Evolutionary conservation across 1,284 basidiomycete species (phyloP).

Genomic region (Microbotryum saponariae): DNA sequence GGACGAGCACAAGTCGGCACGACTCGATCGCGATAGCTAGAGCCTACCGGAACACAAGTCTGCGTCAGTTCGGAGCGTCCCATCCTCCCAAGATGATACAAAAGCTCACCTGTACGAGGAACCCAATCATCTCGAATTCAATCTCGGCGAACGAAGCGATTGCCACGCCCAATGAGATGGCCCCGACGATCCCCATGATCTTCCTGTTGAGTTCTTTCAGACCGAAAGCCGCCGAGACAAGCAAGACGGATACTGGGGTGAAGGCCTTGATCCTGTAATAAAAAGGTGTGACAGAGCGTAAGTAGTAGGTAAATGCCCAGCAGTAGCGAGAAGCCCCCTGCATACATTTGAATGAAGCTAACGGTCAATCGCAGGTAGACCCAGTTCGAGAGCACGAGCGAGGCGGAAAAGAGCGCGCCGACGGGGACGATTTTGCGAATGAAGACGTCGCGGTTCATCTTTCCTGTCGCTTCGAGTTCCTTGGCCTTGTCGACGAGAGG

Average conservation of each 20-base stretch:
- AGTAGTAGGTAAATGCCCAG: conserved; percentile 6
- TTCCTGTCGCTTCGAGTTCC: conserved; percentile 64
- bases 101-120: conserved; percentile 48
- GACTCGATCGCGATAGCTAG: conserved; percentile 61
- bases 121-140: conserved; percentile 75
- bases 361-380: conserved; percentile 88
- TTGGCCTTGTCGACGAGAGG: conserved; percentile 78
- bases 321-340: conserved; percentile 42
- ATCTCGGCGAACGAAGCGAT: conserved; percentile 63
- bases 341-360: conserved; percentile 96
- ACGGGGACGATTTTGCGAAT: conserved; percentile 85
- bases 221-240: conserved; percentile 85
- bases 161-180: conserved; percentile 27
- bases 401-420: conserved; percentile 82
- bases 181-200: conserved; percentile 18
- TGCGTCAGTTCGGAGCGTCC: too few species aligned
- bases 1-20: conserved; percentile 89
- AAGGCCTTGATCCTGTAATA: conserved; percentile 60
- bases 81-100: background rate
- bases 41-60: conserved; percentile 32
- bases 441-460: conserved; percentile 59
- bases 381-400: conserved; percentile 85
- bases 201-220: conserved; percentile 62
- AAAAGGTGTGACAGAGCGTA: background rate
- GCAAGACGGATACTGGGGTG: conserved; percentile 87